Base-by-base conservation (phyloP, 768 basidiomycete species). In the Pisolithus microcarpus region DNA sequence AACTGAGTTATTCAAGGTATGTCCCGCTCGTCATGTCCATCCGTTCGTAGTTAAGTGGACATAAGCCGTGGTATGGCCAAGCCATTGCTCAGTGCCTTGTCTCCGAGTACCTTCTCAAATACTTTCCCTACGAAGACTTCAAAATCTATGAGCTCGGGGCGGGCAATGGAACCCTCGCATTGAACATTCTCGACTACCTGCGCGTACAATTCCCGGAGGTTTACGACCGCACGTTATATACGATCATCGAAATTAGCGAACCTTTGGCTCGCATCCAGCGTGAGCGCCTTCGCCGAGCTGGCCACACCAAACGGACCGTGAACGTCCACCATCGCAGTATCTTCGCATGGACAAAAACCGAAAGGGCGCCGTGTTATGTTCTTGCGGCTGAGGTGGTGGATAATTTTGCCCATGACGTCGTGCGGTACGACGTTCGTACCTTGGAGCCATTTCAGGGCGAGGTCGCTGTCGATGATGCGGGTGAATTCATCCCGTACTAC, bases 341-440 rank as follows among this genome's bases (percentile, higher is more conserved):
- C 44, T 94, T 95, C 61, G 85, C 85, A 38, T 96, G 91, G 90
- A 72, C 83, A 46, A 74, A 67, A 30, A 79, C 71, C 50, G 88
- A 91, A 54, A 74, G 81, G 0, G 81, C 91, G 3, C 88, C 91
- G 37, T 97, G 95, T 68, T 97, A 87, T 66, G 85, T 99, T 60
- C 66, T 99, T 21, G 94, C 92, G 2, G 80, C 97, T 75, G 96
- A 99, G 72, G 96, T 99, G 31, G 79, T 96, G 87, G 95, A 98
- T 69, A 99, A 99, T 67, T 95, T 97, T 59, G 86, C 92, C 1
- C 95, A 98, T 63, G 96, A 99, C 62, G 77, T 95, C 59, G 77
- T 99, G 38, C 87, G 95, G 31, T 98, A 97, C 61, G 86, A 94
- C 62, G 70, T 87, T 42, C 71, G 75, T 24, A 89, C 87, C 2